Base-by-base conservation (phyloP, 2,329 filamentous ascomycete genomes). In the Fusarium anguioides region DNA sequence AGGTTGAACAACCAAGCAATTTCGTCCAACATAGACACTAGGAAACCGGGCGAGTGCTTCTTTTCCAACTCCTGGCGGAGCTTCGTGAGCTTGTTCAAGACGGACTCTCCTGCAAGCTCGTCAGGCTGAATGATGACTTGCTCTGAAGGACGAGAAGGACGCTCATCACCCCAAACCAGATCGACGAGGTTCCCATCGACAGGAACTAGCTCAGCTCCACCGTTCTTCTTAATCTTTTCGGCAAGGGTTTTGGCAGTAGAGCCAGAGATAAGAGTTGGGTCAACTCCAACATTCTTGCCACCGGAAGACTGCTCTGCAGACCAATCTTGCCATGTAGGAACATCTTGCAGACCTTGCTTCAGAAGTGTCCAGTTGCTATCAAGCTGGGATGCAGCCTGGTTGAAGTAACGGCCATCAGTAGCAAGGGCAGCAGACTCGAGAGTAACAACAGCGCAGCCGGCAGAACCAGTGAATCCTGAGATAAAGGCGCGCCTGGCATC, bases 1-100 rank as follows among this genome's bases (percentile, higher is more conserved):
- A 99, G 82, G 79, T 99, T 99, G 83, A 97, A 97, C n/a, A 99
- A 85, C 96, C 96, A 99, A 12, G 96, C 96, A 72, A 97, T 89
- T 79, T 99, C 96, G 74, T 99, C 96, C 40, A 99, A 87, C 89
- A 96, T 94, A 8, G 94, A 97, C 42, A 98, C 88, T 46, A 98
- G 89, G 71, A 98, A 93, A 2, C 93, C 95, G 18, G 90, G 86
- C 8, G 89, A 91, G 75, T 96, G 96, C 81, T 92, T 96, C 83
- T 96, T 97, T 63, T 92, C 89, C 17, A 99, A 82, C 71, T 97
- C 94, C 76, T 95, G 94, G n/a, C 94, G 89, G 56, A 99, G 81
- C 42, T 97, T 94, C 23, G 87, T 84, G 10, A 99, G 86, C 80
- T 99, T 99, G 42, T 91, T 86, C 71, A 90, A 86, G 70, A 93